Percentiles rank a stretch among this genome's conserved stretches.
Conservation (phyloP, 306 rosid species). For the Quillaja saponaria region DNA sequence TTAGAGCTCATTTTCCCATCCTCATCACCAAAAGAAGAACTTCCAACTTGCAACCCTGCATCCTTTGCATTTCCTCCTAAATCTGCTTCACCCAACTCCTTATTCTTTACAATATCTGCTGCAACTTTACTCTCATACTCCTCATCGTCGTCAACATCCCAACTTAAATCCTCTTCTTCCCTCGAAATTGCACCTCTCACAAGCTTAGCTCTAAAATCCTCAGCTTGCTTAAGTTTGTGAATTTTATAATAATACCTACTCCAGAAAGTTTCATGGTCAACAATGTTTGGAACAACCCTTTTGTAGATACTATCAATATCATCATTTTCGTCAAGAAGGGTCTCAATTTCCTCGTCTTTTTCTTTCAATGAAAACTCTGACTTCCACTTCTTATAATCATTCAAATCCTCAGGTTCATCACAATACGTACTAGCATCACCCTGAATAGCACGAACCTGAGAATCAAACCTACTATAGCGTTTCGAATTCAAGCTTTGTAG, state of each 20-base stretch:
- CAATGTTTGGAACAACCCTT: conserved; percentile 51
- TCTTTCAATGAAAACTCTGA: conserved; percentile 50
- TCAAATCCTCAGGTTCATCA: conserved; percentile 71
- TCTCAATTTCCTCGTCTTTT: conserved; percentile 57
- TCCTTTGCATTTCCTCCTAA: conserved; percentile 20
- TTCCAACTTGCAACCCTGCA: conserved; percentile 19
- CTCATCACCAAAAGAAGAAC: conserved; percentile 21
- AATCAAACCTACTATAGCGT: conserved; percentile 67
- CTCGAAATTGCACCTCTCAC: conserved; percentile 63
- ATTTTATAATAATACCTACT: conserved; percentile 71
- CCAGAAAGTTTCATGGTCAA: conserved; percentile 74
- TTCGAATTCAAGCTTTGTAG: conserved; percentile 48
- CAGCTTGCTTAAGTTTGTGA: conserved; percentile 64
- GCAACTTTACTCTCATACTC: conserved; percentile 34
- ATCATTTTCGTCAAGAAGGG: conserved; percentile 54
- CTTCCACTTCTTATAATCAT: conserved; percentile 61
- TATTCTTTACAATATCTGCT: conserved; percentile 20
- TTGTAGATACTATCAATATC: conserved; percentile 51
- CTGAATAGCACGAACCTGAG: conserved; percentile 65
- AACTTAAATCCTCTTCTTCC: conserved; percentile 86
- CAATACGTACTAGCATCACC: conserved; percentile 61
- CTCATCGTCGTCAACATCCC: conserved; percentile 85
- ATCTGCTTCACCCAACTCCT: conserved; percentile 39
- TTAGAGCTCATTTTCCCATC: conserved; percentile 21
- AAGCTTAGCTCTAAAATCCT: conserved; percentile 63